Evolutionary conservation across 2,329 filamentous ascomycete genomes (phyloP).

Genomic region (Ambrosiella cleistominuta): DNA sequence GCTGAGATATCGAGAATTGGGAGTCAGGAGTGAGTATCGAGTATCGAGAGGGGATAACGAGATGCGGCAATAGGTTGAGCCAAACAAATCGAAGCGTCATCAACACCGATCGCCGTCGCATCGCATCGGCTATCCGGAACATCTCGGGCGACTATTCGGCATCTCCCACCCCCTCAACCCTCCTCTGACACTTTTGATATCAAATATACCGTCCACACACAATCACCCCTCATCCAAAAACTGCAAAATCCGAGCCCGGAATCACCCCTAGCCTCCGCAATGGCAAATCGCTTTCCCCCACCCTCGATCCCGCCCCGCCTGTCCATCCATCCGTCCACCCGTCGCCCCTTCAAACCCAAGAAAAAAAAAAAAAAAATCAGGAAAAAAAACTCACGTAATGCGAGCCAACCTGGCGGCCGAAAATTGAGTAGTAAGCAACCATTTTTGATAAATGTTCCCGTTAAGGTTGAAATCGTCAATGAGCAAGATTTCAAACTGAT

Average conservation of each 20-base stretch:
- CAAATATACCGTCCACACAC: background rate
- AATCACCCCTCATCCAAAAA: background rate
- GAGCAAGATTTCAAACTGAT: background rate
- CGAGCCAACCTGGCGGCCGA: constrained; percentile 42
- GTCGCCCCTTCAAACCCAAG: background rate
- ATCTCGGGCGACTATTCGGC: background rate
- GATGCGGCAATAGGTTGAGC: background rate
- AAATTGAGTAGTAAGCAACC: constrained; percentile 30
- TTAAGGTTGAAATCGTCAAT: background rate
- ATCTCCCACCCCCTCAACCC: background rate
- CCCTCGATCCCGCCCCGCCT: background rate
- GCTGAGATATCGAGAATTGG: background rate
- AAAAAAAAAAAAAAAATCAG: background rate
- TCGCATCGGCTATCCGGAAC: background rate
- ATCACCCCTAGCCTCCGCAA: background rate
- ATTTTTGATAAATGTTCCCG: constrained; percentile 6
- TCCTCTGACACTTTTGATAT: background rate
- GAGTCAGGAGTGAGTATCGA: too few relatives aligned
- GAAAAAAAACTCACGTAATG: constrained; percentile 34
- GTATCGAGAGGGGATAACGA: background rate
- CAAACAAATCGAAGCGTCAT: background rate
- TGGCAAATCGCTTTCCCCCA: background rate
- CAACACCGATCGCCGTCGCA: background rate
- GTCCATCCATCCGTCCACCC: background rate
- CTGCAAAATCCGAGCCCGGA: background rate